A percentile compares a stretch with the other conserved stretches of the same genome.
Conservation (phyloP, 2,329 filamentous ascomycete genomes). For the Neopestalotiopsis sp. region DNA sequence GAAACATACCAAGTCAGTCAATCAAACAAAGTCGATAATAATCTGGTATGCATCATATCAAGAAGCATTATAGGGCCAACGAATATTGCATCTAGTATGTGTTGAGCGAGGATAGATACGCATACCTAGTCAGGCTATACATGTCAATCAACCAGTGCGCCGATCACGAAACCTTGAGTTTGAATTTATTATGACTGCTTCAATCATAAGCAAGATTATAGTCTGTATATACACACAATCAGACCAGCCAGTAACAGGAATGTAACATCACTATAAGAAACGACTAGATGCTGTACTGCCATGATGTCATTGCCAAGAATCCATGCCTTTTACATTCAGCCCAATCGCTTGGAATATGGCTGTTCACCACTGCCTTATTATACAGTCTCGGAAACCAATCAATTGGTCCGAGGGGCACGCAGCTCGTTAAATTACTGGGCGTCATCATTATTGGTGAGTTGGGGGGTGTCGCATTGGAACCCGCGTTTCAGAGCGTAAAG, state of each 20-base stretch:
- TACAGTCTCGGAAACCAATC: not conserved
- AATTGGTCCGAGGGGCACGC: not conserved
- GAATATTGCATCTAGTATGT: too few relatives aligned
- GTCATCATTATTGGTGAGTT: not conserved
- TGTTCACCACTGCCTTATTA: not conserved
- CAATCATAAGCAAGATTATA: not conserved
- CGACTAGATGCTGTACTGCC: not conserved
- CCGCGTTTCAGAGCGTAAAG: slow-evolving; percentile 1
- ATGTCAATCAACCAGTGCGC: too few relatives aligned
- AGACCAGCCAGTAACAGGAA: not conserved
- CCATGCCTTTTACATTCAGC: not conserved
- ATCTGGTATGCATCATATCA: too few relatives aligned
- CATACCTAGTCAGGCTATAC: too few relatives aligned
- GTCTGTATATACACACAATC: not conserved
- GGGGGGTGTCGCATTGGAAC: not conserved
- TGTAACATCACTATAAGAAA: not conserved
- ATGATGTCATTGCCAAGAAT: slow-evolving; percentile 13
- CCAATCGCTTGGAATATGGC: not conserved
- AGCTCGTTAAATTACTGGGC: not conserved
- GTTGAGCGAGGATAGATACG: too few relatives aligned
- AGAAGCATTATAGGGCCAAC: too few relatives aligned
- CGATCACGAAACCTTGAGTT: too few relatives aligned
- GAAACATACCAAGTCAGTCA: too few relatives aligned
- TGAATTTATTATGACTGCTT: too few relatives aligned
- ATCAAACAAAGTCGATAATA: too few relatives aligned